A percentile compares a stretch with the other conserved stretches of the same genome.
Evolutionary conservation across 1,284 basidiomycete species (phyloP).

Genomic region (Fomitiporia mediterranea): DNA sequence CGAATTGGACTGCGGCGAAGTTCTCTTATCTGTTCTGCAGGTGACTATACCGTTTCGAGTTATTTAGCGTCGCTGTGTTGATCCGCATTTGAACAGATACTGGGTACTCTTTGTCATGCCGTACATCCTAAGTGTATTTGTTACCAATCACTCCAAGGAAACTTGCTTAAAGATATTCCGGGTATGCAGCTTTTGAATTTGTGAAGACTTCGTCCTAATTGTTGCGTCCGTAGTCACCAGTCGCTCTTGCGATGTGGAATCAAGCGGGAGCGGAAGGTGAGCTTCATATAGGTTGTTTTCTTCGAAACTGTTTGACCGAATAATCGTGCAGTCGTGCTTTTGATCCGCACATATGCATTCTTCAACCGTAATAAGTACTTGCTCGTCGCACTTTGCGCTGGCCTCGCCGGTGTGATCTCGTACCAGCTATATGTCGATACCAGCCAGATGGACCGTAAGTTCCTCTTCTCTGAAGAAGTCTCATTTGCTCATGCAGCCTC

Average conservation of each 20-base stretch:
- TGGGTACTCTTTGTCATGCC: slow-evolving; percentile 76
- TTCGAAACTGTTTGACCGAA: slow-evolving; percentile 18
- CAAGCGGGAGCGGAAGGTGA: slow-evolving; percentile 73
- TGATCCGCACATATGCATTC: slow-evolving; percentile 79
- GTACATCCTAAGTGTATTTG: slow-evolving; percentile 68
- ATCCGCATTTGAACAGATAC: slow-evolving; percentile 42
- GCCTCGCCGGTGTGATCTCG: slow-evolving; percentile 62
- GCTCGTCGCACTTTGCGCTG: slow-evolving; percentile 53
- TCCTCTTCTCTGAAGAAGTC: neutral
- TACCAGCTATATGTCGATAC: slow-evolving; percentile 76
- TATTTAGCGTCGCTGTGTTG: neutral
- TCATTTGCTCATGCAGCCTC: slow-evolving; percentile 15
- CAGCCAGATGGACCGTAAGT: slow-evolving; percentile 68
- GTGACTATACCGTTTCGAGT: slow-evolving; percentile 35
- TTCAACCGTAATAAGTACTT: slow-evolving; percentile 71
- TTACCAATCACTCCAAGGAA: slow-evolving; percentile 55
- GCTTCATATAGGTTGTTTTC: slow-evolving; percentile 24
- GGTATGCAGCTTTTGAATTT: slow-evolving; percentile 33
- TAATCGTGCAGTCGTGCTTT: slow-evolving; percentile 51
- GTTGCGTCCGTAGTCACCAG: slow-evolving; percentile 52
- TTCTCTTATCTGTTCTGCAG: slow-evolving; percentile 75
- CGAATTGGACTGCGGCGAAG: slow-evolving; percentile 76
- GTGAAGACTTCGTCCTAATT: slow-evolving; percentile 16
- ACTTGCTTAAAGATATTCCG: slow-evolving; percentile 64
- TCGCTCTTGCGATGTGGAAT: slow-evolving; percentile 78